A percentile compares a stretch with the other conserved stretches of the same genome.
Evolutionary conservation across 1,284 basidiomycete species (phyloP).

Genomic region (Trichosporon asahii): DNA sequence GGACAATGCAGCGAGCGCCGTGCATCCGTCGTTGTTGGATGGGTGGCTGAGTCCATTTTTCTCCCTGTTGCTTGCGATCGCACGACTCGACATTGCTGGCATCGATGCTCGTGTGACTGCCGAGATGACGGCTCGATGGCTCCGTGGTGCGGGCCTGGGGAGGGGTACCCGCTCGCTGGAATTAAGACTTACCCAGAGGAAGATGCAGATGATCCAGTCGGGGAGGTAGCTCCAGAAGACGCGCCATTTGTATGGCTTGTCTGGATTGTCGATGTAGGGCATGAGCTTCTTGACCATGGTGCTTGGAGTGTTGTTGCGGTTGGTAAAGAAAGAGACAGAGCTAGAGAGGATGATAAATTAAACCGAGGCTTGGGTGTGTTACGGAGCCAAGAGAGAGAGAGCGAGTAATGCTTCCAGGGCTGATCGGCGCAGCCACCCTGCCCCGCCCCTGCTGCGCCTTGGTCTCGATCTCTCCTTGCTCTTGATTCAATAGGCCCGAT

Average conservation of each 20-base stretch:
- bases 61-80: neutral
- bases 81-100: neutral
- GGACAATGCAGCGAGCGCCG: neutral
- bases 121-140: too few species aligned
- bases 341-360: neutral
- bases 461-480: neutral
- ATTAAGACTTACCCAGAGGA: conserved; percentile 44
- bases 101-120: neutral
- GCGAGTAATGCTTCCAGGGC: neutral
- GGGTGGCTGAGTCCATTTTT: too few species aligned
- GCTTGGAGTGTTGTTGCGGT: neutral
- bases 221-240: conserved; percentile 46
- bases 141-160: neutral
- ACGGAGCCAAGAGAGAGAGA: too few species aligned
- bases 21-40: neutral
- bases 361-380: neutral
- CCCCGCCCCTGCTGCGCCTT: neutral
- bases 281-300: neutral
- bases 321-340: neutral
- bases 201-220: conserved; percentile 50
- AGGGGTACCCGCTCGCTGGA: neutral
- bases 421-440: conserved; percentile 2
- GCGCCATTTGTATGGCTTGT: conserved; percentile 20
- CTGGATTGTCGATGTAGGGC: conserved; percentile 2
- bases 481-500: neutral